phyloP scores from a whole-genome alignment of 1,284 basidiomycete species.

The Lentinus polychrous region DNA sequence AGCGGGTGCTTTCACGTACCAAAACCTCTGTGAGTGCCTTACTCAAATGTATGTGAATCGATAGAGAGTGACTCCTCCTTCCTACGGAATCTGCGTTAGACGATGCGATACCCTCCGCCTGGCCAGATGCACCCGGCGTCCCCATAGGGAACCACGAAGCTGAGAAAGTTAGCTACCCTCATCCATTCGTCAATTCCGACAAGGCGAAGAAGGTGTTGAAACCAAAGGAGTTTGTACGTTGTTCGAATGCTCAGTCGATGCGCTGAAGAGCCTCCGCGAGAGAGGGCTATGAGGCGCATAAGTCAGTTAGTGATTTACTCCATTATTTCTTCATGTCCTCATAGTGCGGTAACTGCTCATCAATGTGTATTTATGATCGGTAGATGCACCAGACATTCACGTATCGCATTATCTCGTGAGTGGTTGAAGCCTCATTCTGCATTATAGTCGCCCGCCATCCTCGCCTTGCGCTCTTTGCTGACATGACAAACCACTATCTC shows the following conservation, averaged over 20 bases:
- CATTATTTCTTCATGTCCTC: too few species aligned
- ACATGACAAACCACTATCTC: too few species aligned
- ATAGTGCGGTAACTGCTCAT: too few species aligned
- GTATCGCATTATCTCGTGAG: too few species aligned
- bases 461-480: too few species aligned
- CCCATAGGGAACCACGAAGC: conserved; percentile 6
- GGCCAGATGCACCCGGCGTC: conserved; percentile 7
- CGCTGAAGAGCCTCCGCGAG: conserved; percentile 8
- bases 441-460: too few species aligned
- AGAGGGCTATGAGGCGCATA: neutral
- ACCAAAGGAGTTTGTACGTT: neutral
- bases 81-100: conserved; percentile 1
- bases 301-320: too few species aligned
- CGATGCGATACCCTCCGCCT: conserved; percentile 7
- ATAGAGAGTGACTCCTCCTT: too few species aligned
- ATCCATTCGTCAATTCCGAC: conserved; percentile 1
- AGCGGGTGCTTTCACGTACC: conserved; percentile 10
- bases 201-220: conserved; percentile 3
- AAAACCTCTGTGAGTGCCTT: conserved; percentile 11
- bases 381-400: too few species aligned
- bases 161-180: conserved; percentile 1
- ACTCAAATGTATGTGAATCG: too few species aligned
- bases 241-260: neutral
- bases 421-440: too few species aligned
- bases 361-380: too few species aligned